Conservation (phyloP, 257 asterid species). For the Plantago elongata region DNA sequence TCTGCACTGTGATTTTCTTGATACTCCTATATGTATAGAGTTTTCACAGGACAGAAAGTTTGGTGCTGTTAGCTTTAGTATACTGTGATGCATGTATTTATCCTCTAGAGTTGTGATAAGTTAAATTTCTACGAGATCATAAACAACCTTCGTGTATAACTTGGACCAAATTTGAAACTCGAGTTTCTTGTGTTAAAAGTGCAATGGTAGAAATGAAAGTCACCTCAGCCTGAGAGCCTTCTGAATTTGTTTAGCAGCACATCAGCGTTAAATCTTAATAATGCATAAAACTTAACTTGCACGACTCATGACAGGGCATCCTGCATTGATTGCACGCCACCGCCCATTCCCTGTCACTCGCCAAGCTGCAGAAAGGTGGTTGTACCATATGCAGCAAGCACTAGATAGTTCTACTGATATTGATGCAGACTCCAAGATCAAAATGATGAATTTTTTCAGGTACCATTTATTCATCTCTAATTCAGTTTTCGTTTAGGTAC, state of each 20-base stretch:
- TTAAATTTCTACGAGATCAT: too few species aligned
- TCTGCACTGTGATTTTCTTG: too few species aligned
- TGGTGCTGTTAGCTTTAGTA: conserved; percentile 5
- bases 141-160: too few species aligned
- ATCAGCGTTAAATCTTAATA: neutral
- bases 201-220: too few species aligned
- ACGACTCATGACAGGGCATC: conserved; percentile 60
- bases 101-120: too few species aligned
- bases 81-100: neutral
- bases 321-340: conserved; percentile 94
- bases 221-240: too few species aligned
- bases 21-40: neutral
- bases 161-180: too few species aligned
- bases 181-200: too few species aligned
- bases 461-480: conserved; percentile 20
- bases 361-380: conserved; percentile 93
- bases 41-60: neutral
- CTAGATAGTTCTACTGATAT: conserved; percentile 56
- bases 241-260: too few species aligned
- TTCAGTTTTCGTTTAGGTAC: neutral
- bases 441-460: conserved; percentile 86
- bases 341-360: conserved; percentile 90
- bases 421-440: conserved; percentile 68
- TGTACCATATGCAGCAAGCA: conserved; percentile 91
- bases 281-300: neutral